phyloP scores from a whole-genome alignment of 768 basidiomycete species.

The Gloeostereum incarnatum region DNA sequence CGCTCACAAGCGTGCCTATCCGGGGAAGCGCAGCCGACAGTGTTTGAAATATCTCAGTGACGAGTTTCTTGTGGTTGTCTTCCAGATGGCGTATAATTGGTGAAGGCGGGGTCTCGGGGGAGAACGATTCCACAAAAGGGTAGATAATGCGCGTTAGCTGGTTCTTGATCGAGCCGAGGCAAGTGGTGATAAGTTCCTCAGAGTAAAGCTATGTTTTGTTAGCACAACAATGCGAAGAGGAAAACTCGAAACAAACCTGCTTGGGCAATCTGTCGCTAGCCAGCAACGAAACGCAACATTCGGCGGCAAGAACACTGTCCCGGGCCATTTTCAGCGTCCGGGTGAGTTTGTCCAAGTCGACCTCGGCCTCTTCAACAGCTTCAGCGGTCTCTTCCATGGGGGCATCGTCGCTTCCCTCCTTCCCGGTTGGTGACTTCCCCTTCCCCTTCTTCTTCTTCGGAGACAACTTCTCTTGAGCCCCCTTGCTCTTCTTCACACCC shows the following conservation, averaged over 20 bases:
- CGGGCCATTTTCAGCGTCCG: constrained; percentile 48
- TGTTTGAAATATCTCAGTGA: constrained; percentile 66
- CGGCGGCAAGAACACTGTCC: constrained; percentile 75
- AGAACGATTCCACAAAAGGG: constrained; percentile 73
- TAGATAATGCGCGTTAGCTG: constrained; percentile 74
- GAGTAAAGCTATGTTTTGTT: constrained; percentile 64
- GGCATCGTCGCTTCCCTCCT: constrained; percentile 20
- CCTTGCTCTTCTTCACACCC: constrained; percentile 13
- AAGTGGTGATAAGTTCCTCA: constrained; percentile 81
- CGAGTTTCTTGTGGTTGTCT: constrained; percentile 24
- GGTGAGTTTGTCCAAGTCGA: constrained; percentile 40
- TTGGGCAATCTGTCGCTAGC: constrained; percentile 76
- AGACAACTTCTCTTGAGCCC: constrained; percentile 18
- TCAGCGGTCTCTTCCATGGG: constrained; percentile 14
- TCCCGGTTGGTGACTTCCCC: constrained; percentile 27
- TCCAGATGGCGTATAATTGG: background rate
- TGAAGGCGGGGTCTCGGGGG: constrained; percentile 12
- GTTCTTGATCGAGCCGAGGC: constrained; percentile 71
- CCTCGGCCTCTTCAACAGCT: constrained; percentile 22
- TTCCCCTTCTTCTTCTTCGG: constrained; percentile 34
- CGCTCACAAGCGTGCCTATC: constrained; percentile 65
- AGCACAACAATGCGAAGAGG: background rate
- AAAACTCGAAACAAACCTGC: constrained; percentile 44
- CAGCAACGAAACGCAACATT: constrained; percentile 73
- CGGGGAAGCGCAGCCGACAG: constrained; percentile 64